Base-by-base conservation (phyloP, 1,139 yeast genomes). In the Candida labiduridarum region DNA sequence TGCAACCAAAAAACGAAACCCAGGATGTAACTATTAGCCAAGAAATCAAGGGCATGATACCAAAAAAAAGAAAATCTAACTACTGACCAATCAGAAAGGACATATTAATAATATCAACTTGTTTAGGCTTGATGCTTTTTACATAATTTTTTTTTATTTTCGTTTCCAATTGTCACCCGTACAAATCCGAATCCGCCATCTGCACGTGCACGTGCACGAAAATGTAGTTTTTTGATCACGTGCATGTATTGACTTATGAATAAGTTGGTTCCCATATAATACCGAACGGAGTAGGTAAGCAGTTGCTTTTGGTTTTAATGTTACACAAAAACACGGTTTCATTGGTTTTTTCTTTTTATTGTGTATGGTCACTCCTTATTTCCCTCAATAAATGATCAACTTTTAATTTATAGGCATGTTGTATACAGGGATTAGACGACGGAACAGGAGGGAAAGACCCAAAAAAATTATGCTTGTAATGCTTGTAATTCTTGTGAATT, bases 51-150 rank as follows among this genome's bases (percentile, higher is more conserved):
- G 7, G 7, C 25, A 22, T 22, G 25, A 22, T 22, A 4, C 7
- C 25, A 22, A 22, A 22, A 22, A 22, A 22, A 22, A 22, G 7
- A 22, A 7, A 22, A 22, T 22, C 4, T 29, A 7, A 30, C 3
- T 27, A 18, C 41, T 40, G 48, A n/a, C 44, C 42, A 44, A 44
- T 44, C 42, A 44, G 14, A 44, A 27, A 10, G 6, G 7, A 36
- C 14, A 15, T 15, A 44, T 44, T 44, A 44, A 11, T 44, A 44
- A 44, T 15, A 27, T 2, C 14, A 33, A 33, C 35, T 15, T 12
- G 2, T 33, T 14, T 33, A n/a, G n/a, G n/a, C 9, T 30, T 12
- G 4, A 11, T 31, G 8, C 15, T 11, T 31, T n/a, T 2, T n/a
- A 34, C 7, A 14, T 34, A 14, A 4, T 3, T 3, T 34, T n/a